Evolutionary conservation across 2,329 filamentous ascomycete genomes (phyloP), one percentile per base, ranked within the genome.

Genomic region (Xylaria sp.): DNA sequence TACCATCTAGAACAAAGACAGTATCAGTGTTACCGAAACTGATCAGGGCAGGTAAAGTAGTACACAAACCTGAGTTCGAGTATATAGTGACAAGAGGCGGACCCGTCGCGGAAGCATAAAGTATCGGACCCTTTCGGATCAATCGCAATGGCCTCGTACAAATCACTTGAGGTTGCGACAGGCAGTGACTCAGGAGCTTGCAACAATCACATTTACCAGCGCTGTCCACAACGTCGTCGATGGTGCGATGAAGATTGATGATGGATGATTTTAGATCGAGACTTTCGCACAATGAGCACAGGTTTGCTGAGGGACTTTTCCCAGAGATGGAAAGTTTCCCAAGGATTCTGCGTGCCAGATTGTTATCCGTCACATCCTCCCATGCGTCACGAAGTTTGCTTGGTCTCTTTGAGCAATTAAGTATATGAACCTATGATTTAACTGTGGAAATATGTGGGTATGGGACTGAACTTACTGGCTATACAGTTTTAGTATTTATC

Each of bases 311-410:
- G n/a, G 54, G 0, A 3, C 10, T 28, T 48, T 13, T n/a, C 2
- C 13, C 8, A 13, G 6, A 46, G 41, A 10, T 6, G 37, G 7
- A n/a, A 28, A 28, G 23, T 13, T 20, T 31, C 9, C 28, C 15
- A n/a, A 59, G 56, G 48, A 59, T 46, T 8, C 39, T 10, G n/a
- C n/a, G 6, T 31, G 56, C 60, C 23, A 63, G 20, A 1, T 28
- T 31, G 46, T 63, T 63, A 31, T 63, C 60, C 9, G 60, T 63
- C 48, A 63, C 60, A 44, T 54, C 20, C 20, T 63, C 37, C 60
- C 60, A 63, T 63, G n/a, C 15, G 20, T 63, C 60, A 20, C 37
- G 48, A 44, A 63, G 48, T 8, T 63, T 15, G 20, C 48, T 54
- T 44, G 60, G 54, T 13, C 50, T 46, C 60, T 63, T 23, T 44